Evolutionary conservation across 1,284 basidiomycete genomes (phyloP).

Genomic region (Wallemia hederae): DNA sequence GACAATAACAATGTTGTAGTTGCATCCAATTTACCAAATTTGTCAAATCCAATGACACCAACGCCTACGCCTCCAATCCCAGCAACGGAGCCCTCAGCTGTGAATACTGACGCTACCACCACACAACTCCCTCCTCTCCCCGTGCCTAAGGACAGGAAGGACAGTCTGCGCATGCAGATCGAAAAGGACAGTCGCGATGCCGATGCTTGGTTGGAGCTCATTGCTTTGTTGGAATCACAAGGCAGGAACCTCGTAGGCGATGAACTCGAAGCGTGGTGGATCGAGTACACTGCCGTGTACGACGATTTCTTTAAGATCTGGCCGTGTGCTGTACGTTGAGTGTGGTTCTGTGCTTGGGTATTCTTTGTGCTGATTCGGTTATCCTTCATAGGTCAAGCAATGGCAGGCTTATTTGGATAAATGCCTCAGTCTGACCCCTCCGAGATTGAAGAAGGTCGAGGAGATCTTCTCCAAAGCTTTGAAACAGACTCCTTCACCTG

Average conservation of each 20-base stretch:
- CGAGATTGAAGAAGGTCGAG: conserved; percentile 38
- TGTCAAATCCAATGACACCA: neutral
- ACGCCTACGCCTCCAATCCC: neutral
- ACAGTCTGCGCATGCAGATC: neutral
- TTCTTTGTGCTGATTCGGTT: neutral
- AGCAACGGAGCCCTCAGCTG: neutral
- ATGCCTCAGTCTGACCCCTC: conserved; percentile 30
- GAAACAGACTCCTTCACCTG: conserved; percentile 48
- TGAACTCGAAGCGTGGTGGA: neutral
- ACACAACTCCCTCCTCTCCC: neutral
- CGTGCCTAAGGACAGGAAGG: neutral
- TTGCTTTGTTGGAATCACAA: neutral
- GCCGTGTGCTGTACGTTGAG: neutral
- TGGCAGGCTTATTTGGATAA: conserved; percentile 32
- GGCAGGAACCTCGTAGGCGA: neutral
- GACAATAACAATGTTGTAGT: neutral
- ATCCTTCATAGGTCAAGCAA: neutral
- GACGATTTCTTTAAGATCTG: neutral
- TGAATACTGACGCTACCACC: neutral
- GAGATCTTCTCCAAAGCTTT: conserved; percentile 51
- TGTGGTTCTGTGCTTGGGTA: neutral
- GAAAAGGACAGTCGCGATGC: neutral
- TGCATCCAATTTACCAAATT: neutral
- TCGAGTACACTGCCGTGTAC: neutral
- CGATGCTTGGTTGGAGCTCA: neutral